Conservation (phyloP, 148 eudicot species). For the Tetragonia tetragonoides region DNA sequence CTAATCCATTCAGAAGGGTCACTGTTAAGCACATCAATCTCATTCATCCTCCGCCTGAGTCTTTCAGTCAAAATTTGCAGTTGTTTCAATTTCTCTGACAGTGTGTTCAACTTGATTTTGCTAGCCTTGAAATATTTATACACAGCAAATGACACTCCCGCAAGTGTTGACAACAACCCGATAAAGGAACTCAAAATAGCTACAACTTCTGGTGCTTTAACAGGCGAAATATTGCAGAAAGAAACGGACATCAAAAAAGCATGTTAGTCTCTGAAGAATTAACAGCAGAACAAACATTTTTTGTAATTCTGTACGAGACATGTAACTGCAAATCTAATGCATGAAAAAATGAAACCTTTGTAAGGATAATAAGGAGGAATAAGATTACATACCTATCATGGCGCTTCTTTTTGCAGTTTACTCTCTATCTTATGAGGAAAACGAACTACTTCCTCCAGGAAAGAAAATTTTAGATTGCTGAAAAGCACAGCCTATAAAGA, state of each 20-base stretch:
- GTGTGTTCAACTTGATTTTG: slow-evolving; percentile 28
- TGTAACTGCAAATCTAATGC: too few relatives aligned
- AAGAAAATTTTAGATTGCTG: too few relatives aligned
- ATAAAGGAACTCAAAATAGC: slow-evolving; percentile 32
- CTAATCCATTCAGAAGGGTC: slow-evolving; percentile 34
- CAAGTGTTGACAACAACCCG: slow-evolving; percentile 30
- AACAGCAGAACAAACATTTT: neutral
- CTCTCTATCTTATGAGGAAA: too few relatives aligned
- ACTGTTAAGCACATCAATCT: slow-evolving; percentile 24
- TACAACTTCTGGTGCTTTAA: slow-evolving; percentile 31
- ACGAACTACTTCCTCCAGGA: too few relatives aligned
- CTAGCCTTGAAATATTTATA: slow-evolving; percentile 26
- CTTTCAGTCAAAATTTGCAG: slow-evolving; percentile 21
- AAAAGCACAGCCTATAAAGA: too few relatives aligned
- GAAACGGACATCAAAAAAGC: neutral
- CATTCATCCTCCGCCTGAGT: slow-evolving; percentile 23
- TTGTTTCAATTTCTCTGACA: slow-evolving; percentile 26
- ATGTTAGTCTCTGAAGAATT: neutral
- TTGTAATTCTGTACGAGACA: neutral
- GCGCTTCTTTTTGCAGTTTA: neutral
- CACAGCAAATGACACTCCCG: slow-evolving; percentile 29
- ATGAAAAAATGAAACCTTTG: too few relatives aligned
- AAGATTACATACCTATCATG: slow-evolving; percentile 19
- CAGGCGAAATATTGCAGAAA: neutral
- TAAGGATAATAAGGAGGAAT: neutral